phyloP scores from a whole-genome alignment of 2,329 filamentous ascomycete genomes.

The Colletotrichum sojae region DNA sequence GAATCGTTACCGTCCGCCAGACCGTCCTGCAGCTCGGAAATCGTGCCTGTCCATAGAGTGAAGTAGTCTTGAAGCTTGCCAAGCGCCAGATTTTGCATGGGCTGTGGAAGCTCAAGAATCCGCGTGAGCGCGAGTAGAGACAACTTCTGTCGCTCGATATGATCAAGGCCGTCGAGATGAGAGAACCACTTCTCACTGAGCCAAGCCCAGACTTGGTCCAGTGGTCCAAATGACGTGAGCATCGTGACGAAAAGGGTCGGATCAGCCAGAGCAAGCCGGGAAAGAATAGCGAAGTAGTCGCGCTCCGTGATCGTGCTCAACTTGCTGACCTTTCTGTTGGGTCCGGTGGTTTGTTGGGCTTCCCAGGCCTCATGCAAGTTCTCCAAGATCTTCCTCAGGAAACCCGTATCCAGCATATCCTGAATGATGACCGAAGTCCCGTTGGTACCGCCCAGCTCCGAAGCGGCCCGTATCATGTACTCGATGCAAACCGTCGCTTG shows the following conservation, averaged over 20 bases:
- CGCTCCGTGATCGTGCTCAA: conserved; percentile 84
- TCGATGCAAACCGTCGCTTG: conserved; percentile 75
- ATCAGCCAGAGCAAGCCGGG: conserved; percentile 81
- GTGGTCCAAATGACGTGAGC: conserved; percentile 61
- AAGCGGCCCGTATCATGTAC: conserved; percentile 74
- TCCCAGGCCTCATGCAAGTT: conserved; percentile 78
- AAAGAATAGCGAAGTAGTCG: conserved; percentile 88
- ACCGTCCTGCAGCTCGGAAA: conserved; percentile 76
- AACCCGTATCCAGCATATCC: conserved; percentile 75
- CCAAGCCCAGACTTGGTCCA: conserved; percentile 72
- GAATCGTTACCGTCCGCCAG: conserved; percentile 66
- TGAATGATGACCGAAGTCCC: conserved; percentile 75
- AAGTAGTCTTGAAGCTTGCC: conserved; percentile 79
- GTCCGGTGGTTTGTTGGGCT: conserved; percentile 86
- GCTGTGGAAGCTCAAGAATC: conserved; percentile 74
- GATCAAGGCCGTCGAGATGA: conserved; percentile 77
- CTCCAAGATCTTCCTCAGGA: conserved; percentile 75
- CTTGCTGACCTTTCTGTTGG: conserved; percentile 77
- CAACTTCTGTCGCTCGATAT: conserved; percentile 77
- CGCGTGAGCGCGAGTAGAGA: conserved; percentile 81
- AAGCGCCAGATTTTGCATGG: conserved; percentile 71
- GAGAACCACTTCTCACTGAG: conserved; percentile 76
- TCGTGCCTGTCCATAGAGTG: conserved; percentile 80
- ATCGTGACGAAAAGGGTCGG: conserved; percentile 77
- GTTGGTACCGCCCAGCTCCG: conserved; percentile 71